A percentile compares a stretch with the other conserved stretches of the same genome.
These are phyloP conservation scores for Cordyceps javanica DNA, from an alignment of 2,329 filamentous ascomycete species.

Conservation along the genomic window DNA sequence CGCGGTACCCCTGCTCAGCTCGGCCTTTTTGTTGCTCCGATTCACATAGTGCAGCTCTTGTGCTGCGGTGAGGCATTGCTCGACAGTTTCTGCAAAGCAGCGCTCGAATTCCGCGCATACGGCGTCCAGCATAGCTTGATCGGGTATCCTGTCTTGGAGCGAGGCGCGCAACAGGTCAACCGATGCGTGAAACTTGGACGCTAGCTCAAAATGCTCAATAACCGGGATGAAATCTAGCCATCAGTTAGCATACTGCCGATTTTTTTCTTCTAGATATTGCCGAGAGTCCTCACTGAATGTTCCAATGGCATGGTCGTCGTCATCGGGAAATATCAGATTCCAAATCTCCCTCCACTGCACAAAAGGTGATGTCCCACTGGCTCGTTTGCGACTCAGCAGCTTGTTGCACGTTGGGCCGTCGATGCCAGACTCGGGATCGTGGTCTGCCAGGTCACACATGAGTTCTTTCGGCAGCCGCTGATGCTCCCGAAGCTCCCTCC, in stretches of 20 bases:
- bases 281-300: neutral
- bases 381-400: constrained; percentile 33
- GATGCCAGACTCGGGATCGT: constrained; percentile 34
- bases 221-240: constrained; percentile 32
- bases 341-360: constrained; percentile 37
- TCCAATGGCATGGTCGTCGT: constrained; percentile 17
- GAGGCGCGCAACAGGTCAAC: constrained; percentile 28
- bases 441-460: constrained; percentile 36
- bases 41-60: constrained; percentile 35
- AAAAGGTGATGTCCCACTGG: constrained; percentile 30
- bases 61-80: constrained; percentile 29
- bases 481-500: constrained; percentile 34
- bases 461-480: constrained; percentile 33
- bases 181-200: constrained; percentile 26
- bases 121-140: constrained; percentile 31
- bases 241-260: constrained; percentile 8
- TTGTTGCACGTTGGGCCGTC: constrained; percentile 35
- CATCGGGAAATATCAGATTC: constrained; percentile 37
- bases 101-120: constrained; percentile 34
- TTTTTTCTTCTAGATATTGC: neutral
- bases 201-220: constrained; percentile 36
- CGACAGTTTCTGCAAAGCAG: constrained; percentile 34
- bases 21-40: constrained; percentile 34
- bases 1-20: constrained; percentile 15
- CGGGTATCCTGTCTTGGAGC: constrained; percentile 32